These are phyloP conservation scores for Ilex paraguariensis DNA, from an alignment of 305 asterid genomes.

Conservation along the genomic window DNA sequence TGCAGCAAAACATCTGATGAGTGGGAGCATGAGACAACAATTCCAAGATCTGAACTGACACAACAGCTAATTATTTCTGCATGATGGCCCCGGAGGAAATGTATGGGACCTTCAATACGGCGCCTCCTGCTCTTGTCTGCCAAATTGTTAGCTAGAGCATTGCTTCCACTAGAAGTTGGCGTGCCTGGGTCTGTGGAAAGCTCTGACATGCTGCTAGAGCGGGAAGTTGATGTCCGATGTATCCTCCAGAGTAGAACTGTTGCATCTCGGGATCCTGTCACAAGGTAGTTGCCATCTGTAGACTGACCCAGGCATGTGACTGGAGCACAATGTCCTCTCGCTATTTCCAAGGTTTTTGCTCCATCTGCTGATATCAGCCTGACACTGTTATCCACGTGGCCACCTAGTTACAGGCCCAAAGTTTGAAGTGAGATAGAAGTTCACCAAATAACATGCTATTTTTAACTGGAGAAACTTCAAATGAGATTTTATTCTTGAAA, in stretches of 20 bases:
- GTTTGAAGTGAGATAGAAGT: slow-evolving; percentile 16
- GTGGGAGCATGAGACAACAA: slow-evolving; percentile 80
- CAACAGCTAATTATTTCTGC: slow-evolving; percentile 77
- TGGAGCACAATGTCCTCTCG: slow-evolving; percentile 95
- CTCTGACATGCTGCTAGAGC: slow-evolving; percentile 45
- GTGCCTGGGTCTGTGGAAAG: slow-evolving; percentile 55
- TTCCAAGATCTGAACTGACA: slow-evolving; percentile 91
- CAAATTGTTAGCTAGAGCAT: slow-evolving; percentile 32
- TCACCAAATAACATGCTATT: slow-evolving; percentile 11
- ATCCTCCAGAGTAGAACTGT: slow-evolving; percentile 89
- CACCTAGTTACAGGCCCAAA: slow-evolving; percentile 51
- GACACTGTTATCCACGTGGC: slow-evolving; percentile 88
- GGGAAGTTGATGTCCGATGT: slow-evolving; percentile 50
- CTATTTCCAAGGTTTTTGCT: slow-evolving; percentile 93
- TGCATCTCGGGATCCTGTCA: slow-evolving; percentile 89
- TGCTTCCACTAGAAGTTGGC: slow-evolving; percentile 43
- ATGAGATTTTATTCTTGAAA: background rate
- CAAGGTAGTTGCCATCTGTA: slow-evolving; percentile 82
- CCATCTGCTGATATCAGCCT: slow-evolving; percentile 92
- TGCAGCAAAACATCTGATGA: slow-evolving; percentile 82
- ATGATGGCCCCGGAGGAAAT: slow-evolving; percentile 91
- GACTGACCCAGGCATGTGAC: slow-evolving; percentile 83
- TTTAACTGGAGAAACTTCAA: slow-evolving; percentile 11
- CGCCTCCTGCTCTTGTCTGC: slow-evolving; percentile 45
- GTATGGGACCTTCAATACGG: slow-evolving; percentile 89